Conservation (phyloP, 83 land plant species). For the Thuja plicata region DNA sequence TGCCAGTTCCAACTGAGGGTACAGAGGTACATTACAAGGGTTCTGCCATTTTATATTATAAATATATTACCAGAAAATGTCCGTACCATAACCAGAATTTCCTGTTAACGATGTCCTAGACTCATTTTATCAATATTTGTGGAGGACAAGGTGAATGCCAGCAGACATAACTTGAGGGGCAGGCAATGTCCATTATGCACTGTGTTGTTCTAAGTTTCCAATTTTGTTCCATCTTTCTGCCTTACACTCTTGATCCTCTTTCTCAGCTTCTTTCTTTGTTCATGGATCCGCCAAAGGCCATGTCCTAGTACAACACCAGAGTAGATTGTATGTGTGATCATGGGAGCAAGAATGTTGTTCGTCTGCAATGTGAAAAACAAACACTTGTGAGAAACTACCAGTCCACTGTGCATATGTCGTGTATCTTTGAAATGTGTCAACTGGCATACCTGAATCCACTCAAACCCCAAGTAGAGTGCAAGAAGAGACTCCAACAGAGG, state of each 20-base stretch:
- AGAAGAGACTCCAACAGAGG: slow-evolving; percentile 86
- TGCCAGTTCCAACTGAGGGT: neutral
- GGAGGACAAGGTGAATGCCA: neutral
- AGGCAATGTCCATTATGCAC: neutral
- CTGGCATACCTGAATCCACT: slow-evolving; percentile 85
- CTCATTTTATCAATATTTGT: slow-evolving; percentile 1
- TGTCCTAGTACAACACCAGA: slow-evolving; percentile 80
- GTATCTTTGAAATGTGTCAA: neutral
- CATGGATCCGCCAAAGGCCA: slow-evolving; percentile 83
- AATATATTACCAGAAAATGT: neutral
- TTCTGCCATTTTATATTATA: neutral
- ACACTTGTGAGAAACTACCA: neutral
- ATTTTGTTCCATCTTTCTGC: slow-evolving; percentile 17
- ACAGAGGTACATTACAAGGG: neutral
- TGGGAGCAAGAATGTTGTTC: slow-evolving; percentile 86
- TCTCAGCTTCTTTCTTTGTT: slow-evolving; percentile 71
- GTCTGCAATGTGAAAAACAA: slow-evolving; percentile 50
- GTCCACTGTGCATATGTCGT: neutral
- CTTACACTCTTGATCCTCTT: slow-evolving; percentile 58
- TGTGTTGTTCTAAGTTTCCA: neutral
- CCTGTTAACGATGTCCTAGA: neutral
- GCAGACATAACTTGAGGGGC: neutral
- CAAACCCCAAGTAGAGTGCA: slow-evolving; percentile 88
- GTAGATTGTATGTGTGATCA: slow-evolving; percentile 89
- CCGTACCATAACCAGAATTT: neutral